A percentile compares a stretch with the other conserved stretches of the same genome.
Conservation (phyloP, 2,329 filamentous ascomycete genomes). For the Didymella sp. region DNA sequence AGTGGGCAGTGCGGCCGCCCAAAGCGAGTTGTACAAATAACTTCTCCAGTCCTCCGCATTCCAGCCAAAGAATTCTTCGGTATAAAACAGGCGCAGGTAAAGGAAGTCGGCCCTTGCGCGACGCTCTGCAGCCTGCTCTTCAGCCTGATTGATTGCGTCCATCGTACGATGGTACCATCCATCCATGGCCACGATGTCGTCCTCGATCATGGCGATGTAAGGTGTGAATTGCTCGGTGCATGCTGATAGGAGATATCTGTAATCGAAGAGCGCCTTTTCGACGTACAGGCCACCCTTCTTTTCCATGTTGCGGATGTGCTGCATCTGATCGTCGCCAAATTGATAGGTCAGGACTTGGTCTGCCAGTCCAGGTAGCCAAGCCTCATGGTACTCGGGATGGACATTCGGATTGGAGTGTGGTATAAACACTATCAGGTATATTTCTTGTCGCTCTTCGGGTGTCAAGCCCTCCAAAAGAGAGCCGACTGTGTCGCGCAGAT, state of each 20-base stretch:
- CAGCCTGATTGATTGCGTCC: conserved; percentile 45
- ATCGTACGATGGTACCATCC: conserved; percentile 56
- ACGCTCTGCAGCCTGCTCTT: conserved; percentile 37
- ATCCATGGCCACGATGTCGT: conserved; percentile 56
- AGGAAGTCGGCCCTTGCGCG: conserved; percentile 43
- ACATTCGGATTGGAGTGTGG: conserved; percentile 52
- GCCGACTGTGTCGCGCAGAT: conserved; percentile 54
- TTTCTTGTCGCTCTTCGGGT: conserved; percentile 50
- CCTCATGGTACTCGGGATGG: conserved; percentile 52
- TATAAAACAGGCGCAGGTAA: conserved; percentile 58
- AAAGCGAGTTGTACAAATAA: conserved; percentile 49
- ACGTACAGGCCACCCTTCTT: conserved; percentile 38
- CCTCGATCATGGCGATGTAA: conserved; percentile 56
- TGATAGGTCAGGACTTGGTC: conserved; percentile 55
- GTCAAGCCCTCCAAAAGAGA: conserved; percentile 54
- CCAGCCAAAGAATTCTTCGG: conserved; percentile 56
- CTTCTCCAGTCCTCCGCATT: conserved; percentile 52
- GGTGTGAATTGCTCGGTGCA: conserved; percentile 50
- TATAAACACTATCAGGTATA: conserved; percentile 55
- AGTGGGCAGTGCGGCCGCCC: conserved; percentile 27
- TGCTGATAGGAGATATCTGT: conserved; percentile 52
- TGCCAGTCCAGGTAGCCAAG: conserved; percentile 51
- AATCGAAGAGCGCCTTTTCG: conserved; percentile 56
- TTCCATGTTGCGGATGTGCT: conserved; percentile 46
- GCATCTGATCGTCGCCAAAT: conserved; percentile 40